Base-by-base conservation (phyloP, 2,329 filamentous ascomycete genomes). In the Aplosporella prunicola region DNA sequence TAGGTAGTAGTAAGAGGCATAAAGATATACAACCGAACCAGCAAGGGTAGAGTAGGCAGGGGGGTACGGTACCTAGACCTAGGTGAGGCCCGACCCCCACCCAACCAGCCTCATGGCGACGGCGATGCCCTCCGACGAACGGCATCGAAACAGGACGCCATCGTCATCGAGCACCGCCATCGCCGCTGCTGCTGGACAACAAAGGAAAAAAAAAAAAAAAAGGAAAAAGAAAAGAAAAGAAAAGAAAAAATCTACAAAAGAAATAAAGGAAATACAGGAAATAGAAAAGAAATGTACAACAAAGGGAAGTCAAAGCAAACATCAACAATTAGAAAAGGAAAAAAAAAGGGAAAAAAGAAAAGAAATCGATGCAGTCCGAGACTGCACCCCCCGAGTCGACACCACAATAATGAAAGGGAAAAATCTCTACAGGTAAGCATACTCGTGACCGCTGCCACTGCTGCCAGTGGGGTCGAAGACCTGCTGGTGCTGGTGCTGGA, bases 361-460 rank as follows among this genome's bases (percentile, higher is more conserved):
- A n/a, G n/a, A n/a, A 29, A 29, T 14, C 27, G 14, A 29, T 29
- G 27, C 27, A 29, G 27, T 16, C n/a, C 7, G n/a, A 9, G 18
- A 16, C 27, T 29, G 27, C 27, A 29, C 13, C n/a, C n/a, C n/a
- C n/a, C n/a, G n/a, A n/a, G n/a, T n/a, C n/a, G n/a, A n/a, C n/a
- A n/a, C n/a, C n/a, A n/a, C n/a, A 16, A 16, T 16, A 16, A 16
- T n/a, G 14, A 16, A 17, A 16, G 7, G 11, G n/a, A 29, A 16
- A 29, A 9, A 14, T n/a, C 9, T 16, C 9, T 16, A 29, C 9
- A 2, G 27, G 14, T 10, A 28, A 2, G 11, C 14, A 29, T 10
- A 14, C 37, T 31, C 15, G 37, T 31, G 20, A 25, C 17, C 33
- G 36, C 22, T n/a, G 36, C 36, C 31, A 28, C 16, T 14, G 29